Conservation (phyloP, 805 yeast species). For the Kluyveromyces wickerhamii region DNA sequence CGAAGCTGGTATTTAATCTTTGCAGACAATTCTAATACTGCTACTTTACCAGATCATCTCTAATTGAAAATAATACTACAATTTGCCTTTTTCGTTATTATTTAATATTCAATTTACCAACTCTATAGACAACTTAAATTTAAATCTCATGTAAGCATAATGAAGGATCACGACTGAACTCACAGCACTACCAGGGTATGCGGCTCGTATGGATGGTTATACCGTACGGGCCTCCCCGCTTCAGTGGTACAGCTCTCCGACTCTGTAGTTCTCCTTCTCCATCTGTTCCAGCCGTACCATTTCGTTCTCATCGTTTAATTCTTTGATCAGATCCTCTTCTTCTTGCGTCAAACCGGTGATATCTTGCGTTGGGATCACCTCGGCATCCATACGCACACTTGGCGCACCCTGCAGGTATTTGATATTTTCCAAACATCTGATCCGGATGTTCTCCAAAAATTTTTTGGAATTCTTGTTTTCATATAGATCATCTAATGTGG, state of each 20-base stretch:
- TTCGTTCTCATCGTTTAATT: constrained; percentile 30
- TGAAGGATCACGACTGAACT: too few species aligned
- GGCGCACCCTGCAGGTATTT: constrained; percentile 86
- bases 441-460: constrained; percentile 71
- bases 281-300: constrained; percentile 29
- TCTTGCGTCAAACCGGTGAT: constrained; percentile 37
- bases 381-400: constrained; percentile 78
- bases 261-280: constrained; percentile 33
- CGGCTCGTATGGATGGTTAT: too few species aligned
- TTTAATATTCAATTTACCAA: background rate
- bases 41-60: too few species aligned
- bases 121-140: constrained; percentile 1
- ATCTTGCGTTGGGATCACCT: constrained; percentile 63
- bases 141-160: constrained; percentile 2
- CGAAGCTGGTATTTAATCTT: constrained; percentile 2
- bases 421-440: constrained; percentile 71
- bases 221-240: too few species aligned
- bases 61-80: too few species aligned
- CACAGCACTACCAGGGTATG: too few species aligned
- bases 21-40: too few species aligned
- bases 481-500: constrained; percentile 65
- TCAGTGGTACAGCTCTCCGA: constrained; percentile 28
- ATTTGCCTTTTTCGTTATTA: too few species aligned
- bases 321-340: constrained; percentile 32
- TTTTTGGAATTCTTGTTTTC: constrained; percentile 82